Percentiles rank a stretch among this genome's conserved stretches.
phyloP scores from a whole-genome alignment of 1,139 yeast genomes.

The Magnusiomyces paraingens region DNA sequence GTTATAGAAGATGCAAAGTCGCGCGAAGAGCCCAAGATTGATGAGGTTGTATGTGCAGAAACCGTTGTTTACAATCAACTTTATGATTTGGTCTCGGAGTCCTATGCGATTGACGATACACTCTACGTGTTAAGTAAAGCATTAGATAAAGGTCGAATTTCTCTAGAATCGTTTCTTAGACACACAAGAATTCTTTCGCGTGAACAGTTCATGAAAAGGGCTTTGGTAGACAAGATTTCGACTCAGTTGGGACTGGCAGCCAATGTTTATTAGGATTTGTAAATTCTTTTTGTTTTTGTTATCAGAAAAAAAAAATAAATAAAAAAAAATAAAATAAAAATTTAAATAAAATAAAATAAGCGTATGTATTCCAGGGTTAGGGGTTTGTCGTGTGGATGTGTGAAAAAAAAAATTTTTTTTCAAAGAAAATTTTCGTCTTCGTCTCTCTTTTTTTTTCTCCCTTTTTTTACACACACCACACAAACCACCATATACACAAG shows the following conservation, averaged over 20 bases:
- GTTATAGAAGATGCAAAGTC: slow-evolving; percentile 31
- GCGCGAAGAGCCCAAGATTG: slow-evolving; percentile 35
- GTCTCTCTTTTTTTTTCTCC: slow-evolving; percentile 48
- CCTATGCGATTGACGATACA: slow-evolving; percentile 64
- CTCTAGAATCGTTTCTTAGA: slow-evolving; percentile 45
- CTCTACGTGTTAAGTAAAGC: slow-evolving; percentile 54
- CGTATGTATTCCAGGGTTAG: too few species aligned
- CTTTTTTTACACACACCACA: not conserved
- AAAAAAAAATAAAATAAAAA: not conserved
- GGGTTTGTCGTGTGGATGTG: too few species aligned
- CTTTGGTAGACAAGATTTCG: slow-evolving; percentile 26
- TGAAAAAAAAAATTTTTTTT: slow-evolving; percentile 45
- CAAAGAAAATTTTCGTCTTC: slow-evolving; percentile 36
- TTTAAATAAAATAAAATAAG: not conserved
- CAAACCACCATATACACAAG: too few species aligned
- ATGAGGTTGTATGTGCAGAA: slow-evolving; percentile 41
- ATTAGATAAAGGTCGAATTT: slow-evolving; percentile 42
- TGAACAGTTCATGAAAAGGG: slow-evolving; percentile 53
- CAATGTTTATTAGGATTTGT: not conserved
- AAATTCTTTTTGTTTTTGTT: slow-evolving; percentile 6
- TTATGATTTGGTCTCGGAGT: slow-evolving; percentile 61
- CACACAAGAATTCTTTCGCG: slow-evolving; percentile 62
- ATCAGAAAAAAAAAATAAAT: not conserved
- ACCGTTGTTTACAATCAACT: slow-evolving; percentile 47
- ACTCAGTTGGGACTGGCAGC: slow-evolving; percentile 14